Base-by-base conservation (phyloP, 164 flowering plant species). In the Houttuynia cordata region DNA sequence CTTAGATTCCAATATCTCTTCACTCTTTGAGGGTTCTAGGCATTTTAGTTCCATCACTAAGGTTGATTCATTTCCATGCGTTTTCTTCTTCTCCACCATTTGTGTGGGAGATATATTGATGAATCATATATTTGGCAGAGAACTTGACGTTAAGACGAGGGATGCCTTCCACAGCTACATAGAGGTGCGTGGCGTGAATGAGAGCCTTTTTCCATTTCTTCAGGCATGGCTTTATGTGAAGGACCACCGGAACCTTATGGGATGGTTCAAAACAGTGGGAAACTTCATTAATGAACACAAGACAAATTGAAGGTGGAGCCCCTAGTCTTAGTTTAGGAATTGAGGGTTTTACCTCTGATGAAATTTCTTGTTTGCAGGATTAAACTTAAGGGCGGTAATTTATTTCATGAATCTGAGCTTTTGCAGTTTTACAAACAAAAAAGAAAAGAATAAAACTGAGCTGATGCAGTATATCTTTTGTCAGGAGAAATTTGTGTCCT, bases 191-290 rank as follows among this genome's bases (percentile, higher is more conserved):
- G 99, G 99, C 19, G 74, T 93, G 60, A 77, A 81, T 62, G 95
- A 83, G 65, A 80, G 69, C 58, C 91, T 94, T 39, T 90, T 90
- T 62, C 80, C 80, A 50, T 94, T 88, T 76, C 89, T 94, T 70
- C 97, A 84, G 66, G 93, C 97, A 63, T 94, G 97, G 97, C 87
- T 94, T 22, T 91, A 91, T 65, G 95, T 94, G 64, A 94, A 85
- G 75, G 96, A 91, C 65, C 89, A 88, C 64, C 76, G 95, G 53
- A 79, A 77, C 69, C 85, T 85, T 49, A 61, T 88, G 83, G 74
- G 74, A 0, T 94, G 96, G 95, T 88, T 90, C 74, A 86, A 80
- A 76, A 54, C 82, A 41, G 81, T 81, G 7, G 97, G 91, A 58
- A 59, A 64, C 19, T 81, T 81, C 62, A 70, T 93, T 50, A 72